Percentiles rank a stretch among this genome's conserved stretches.
These are phyloP conservation scores for Solanum hybrid DNA, from an alignment of 305 asterid species.

Conservation along the genomic window DNA sequence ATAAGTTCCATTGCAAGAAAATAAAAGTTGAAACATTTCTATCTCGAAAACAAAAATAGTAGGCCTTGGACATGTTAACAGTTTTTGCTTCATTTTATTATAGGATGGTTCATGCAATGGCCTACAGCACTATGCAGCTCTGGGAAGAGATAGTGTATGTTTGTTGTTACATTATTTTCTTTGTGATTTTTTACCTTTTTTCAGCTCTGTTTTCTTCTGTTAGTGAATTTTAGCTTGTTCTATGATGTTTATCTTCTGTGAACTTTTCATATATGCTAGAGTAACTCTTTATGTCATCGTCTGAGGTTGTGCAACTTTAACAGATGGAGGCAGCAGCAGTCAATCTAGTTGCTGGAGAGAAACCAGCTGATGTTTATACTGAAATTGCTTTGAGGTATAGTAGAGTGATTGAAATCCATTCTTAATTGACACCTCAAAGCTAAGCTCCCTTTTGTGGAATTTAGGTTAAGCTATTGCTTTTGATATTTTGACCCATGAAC, in stretches of 20 bases:
- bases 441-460: neutral
- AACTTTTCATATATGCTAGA: neutral
- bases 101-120: constrained; percentile 99
- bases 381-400: constrained; percentile 59
- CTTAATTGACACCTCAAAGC: neutral
- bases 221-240: neutral
- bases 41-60: neutral
- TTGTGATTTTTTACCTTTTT: neutral
- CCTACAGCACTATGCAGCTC: constrained; percentile 93
- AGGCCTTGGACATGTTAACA: neutral
- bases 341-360: constrained; percentile 77
- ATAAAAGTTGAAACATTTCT: neutral
- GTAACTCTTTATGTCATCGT: constrained; percentile 6
- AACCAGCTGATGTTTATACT: constrained; percentile 90
- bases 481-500: neutral
- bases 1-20: neutral
- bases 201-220: neutral
- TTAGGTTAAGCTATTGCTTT: neutral
- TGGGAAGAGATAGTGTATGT: constrained; percentile 79
- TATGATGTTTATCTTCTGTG: constrained; percentile 4
- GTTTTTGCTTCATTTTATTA: neutral
- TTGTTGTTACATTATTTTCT: neutral
- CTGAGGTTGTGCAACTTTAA: constrained; percentile 16
- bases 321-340: constrained; percentile 97
- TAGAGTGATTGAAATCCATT: neutral